Percentiles rank a stretch among this genome's conserved stretches.
These are phyloP conservation scores for Hericium coralloides DNA, from an alignment of 768 basidiomycete species.

Conservation along the genomic window DNA sequence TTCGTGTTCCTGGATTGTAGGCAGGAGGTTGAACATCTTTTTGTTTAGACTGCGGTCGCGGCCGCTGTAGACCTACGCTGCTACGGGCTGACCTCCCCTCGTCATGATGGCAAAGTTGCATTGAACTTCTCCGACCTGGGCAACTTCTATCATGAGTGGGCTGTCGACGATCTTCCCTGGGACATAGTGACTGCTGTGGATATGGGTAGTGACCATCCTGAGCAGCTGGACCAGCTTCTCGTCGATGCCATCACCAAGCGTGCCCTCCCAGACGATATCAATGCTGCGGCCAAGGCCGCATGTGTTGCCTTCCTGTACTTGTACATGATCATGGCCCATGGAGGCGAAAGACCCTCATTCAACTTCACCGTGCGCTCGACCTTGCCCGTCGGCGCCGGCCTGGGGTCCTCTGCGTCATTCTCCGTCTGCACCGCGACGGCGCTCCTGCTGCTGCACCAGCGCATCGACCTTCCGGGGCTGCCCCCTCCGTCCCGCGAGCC, in stretches of 20 bases:
- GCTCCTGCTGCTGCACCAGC: slow-evolving; percentile 66
- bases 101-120: slow-evolving; percentile 62
- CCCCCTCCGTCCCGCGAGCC: slow-evolving; percentile 34
- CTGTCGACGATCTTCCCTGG: slow-evolving; percentile 73
- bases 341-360: slow-evolving; percentile 58
- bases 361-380: slow-evolving; percentile 80
- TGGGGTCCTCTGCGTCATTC: slow-evolving; percentile 95
- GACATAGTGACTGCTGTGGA: slow-evolving; percentile 48
- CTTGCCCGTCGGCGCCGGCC: slow-evolving; percentile 89
- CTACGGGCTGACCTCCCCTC: slow-evolving; percentile 75
- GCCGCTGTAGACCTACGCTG: slow-evolving; percentile 94
- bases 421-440: slow-evolving; percentile 81
- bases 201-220: slow-evolving; percentile 46
- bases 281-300: slow-evolving; percentile 34
- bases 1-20: neutral
- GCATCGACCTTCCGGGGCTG: slow-evolving; percentile 49
- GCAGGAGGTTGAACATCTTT: slow-evolving; percentile 4
- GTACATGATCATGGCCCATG: slow-evolving; percentile 70
- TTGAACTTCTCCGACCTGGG: slow-evolving; percentile 76
- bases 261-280: slow-evolving; percentile 28
- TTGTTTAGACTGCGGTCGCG: slow-evolving; percentile 77
- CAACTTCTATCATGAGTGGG: slow-evolving; percentile 75
- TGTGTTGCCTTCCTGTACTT: slow-evolving; percentile 83
- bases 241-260: slow-evolving; percentile 56
- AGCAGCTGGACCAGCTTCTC: slow-evolving; percentile 63